phyloP scores from a whole-genome alignment of 164 flowering plant species.

The Warburgia ugandensis region DNA sequence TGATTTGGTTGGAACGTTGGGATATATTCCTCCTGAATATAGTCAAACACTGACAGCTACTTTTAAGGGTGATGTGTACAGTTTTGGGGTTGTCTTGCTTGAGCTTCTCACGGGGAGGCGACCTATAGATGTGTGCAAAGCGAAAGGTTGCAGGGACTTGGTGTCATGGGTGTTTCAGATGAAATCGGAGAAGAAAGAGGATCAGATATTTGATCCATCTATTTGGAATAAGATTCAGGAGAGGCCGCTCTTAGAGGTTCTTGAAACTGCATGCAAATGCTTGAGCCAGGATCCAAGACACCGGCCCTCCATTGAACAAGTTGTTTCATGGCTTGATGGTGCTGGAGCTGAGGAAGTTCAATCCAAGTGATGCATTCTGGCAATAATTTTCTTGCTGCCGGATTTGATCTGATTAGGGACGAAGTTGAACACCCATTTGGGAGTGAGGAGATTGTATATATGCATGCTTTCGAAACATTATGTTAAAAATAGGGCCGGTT shows the following conservation, averaged over 20 bases:
- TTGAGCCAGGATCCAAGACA: slow-evolving; percentile 47
- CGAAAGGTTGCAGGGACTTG: slow-evolving; percentile 53
- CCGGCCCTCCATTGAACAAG: slow-evolving; percentile 53
- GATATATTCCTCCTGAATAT: slow-evolving; percentile 89
- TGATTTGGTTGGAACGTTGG: slow-evolving; percentile 79
- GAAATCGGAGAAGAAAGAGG: slow-evolving; percentile 53
- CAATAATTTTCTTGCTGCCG: too few species aligned
- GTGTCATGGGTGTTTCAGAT: slow-evolving; percentile 70
- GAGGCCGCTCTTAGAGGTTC: slow-evolving; percentile 36
- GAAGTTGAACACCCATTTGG: too few species aligned
- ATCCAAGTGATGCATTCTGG: too few species aligned
- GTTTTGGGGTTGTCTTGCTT: slow-evolving; percentile 81
- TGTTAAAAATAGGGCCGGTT: too few species aligned
- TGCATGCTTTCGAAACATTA: too few species aligned
- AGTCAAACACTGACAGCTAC: slow-evolving; percentile 64
- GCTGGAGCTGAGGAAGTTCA: slow-evolving; percentile 19
- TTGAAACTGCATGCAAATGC: slow-evolving; percentile 63
- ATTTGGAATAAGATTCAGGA: slow-evolving; percentile 43
- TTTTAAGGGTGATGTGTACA: slow-evolving; percentile 75
- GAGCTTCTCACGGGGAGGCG: slow-evolving; percentile 84
- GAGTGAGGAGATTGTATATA: too few species aligned
- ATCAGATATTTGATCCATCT: slow-evolving; percentile 58
- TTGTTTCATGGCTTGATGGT: slow-evolving; percentile 60
- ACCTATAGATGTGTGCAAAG: slow-evolving; percentile 77
- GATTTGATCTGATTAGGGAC: too few species aligned